Conservation (phyloP, 176 grass and related monocot genomes). For the Musa acuminata region DNA sequence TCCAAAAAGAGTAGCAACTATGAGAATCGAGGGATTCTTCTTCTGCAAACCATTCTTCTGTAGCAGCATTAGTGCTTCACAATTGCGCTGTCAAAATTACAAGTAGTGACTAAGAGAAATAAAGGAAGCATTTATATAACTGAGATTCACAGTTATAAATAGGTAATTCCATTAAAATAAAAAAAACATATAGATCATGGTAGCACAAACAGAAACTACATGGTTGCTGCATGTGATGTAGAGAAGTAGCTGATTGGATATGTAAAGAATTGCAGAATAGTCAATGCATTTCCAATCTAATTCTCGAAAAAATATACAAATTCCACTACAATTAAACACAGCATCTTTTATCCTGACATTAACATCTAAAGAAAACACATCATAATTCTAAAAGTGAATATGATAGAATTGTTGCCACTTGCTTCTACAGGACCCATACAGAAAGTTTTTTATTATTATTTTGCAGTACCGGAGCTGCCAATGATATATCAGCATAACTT, state of each 20-base stretch:
- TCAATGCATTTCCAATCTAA: background rate
- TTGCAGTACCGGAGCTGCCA: background rate
- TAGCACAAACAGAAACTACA: too few species aligned
- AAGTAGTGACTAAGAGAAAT: conserved; percentile 6
- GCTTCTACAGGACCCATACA: background rate
- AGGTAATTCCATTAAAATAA: too few species aligned
- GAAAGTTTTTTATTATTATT: background rate
- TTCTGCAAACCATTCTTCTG: conserved; percentile 80
- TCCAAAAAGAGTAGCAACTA: conserved; percentile 79
- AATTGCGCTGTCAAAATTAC: conserved; percentile 65
- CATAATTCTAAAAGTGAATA: background rate
- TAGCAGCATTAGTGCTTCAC: conserved; percentile 90
- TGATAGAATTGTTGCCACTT: background rate
- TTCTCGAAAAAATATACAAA: background rate
- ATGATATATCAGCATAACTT: background rate
- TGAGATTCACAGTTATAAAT: background rate
- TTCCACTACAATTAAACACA: background rate
- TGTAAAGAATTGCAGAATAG: too few species aligned
- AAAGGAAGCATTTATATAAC: conserved; percentile 1
- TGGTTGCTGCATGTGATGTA: too few species aligned
- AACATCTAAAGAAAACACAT: background rate
- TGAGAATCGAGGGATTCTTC: conserved; percentile 57
- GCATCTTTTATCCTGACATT: background rate
- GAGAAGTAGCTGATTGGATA: too few species aligned
- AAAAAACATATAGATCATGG: too few species aligned